These are phyloP conservation scores for Leptosphaerulina australis DNA, from an alignment of 2,329 filamentous ascomycete species.

Conservation along the genomic window DNA sequence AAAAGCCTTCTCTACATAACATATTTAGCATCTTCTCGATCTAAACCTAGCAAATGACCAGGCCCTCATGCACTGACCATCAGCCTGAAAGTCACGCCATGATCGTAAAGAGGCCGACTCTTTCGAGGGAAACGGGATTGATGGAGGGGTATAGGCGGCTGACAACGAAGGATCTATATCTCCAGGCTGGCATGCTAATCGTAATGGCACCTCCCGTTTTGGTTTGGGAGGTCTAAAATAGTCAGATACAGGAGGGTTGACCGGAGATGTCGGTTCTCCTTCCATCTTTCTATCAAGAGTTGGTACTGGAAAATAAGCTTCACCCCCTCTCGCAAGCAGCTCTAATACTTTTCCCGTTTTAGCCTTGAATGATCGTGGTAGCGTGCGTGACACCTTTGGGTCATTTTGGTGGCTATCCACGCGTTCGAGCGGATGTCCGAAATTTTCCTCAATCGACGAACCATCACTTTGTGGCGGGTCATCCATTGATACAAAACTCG, in stretches of 20 bases:
- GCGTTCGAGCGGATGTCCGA: background rate
- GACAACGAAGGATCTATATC: background rate
- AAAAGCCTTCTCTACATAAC: background rate
- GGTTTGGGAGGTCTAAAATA: background rate
- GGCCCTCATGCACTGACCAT: background rate
- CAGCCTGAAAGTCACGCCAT: background rate
- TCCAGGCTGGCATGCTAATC: background rate
- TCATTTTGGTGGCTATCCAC: background rate
- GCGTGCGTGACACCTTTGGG: background rate
- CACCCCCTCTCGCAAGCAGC: background rate
- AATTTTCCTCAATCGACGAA: background rate
- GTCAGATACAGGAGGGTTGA: background rate
- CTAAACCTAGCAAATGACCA: background rate
- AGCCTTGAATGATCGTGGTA: background rate
- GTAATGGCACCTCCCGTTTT: background rate
- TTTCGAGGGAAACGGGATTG: background rate
- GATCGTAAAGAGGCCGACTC: background rate
- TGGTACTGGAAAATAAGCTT: background rate
- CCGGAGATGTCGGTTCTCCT: conserved; percentile 5
- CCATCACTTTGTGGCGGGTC: background rate
- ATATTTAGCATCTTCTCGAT: background rate
- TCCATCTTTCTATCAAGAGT: background rate
- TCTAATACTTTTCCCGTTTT: background rate
- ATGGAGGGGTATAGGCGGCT: background rate
- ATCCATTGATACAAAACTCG: background rate